Base-by-base conservation (phyloP, 2,329 filamentous ascomycete species). In the Fusarium falciforme region DNA sequence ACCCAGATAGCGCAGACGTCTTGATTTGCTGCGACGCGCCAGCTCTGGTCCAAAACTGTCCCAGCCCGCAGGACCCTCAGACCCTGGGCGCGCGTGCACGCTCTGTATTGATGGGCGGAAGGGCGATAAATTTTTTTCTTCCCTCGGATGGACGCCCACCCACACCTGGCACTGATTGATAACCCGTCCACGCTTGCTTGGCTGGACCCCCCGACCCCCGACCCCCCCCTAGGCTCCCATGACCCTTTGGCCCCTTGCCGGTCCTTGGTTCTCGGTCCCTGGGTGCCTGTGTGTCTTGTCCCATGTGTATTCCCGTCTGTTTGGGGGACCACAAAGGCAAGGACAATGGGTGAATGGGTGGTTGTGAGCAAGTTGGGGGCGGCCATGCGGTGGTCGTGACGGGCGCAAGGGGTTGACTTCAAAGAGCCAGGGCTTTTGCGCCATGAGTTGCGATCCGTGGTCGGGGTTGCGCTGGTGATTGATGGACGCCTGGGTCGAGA, bases 381-480 rank as follows among this genome's bases (percentile, higher is more conserved):
- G 55, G 70, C 60, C 72, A 75, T 70, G 64, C 64, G 64, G 67
- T 36, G 35, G 35, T 66, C 62, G 54, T 67, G 69, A 77, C 76
- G 76, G 74, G 74, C 75, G 76, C 71, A 78, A 60, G 76, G 66
- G 67, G 44, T 49, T 29, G 25, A 49, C 17, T 29, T 49, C 9
- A 29, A n/a, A 17, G 44, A 49, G 44, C 61, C 61, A 71, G 72
- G 73, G 66, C 71, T 62, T 54, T 57, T 62, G 62, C 42, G 62
- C 62, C 64, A 67, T 68, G 69, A 55, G 59, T 70, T 70, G 64
- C 66, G 67, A 72, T 74, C 67, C 75, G 67, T 72, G 75, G 75
- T 63, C 64, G 60, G 62, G 68, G 63, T 73, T 52, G 61, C 71
- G 68, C 59, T 72, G 64, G 22, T 76, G 75, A 77, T 77, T 76